Conservation (phyloP, 179 eudicot species). For the Beta lomatogona region DNA sequence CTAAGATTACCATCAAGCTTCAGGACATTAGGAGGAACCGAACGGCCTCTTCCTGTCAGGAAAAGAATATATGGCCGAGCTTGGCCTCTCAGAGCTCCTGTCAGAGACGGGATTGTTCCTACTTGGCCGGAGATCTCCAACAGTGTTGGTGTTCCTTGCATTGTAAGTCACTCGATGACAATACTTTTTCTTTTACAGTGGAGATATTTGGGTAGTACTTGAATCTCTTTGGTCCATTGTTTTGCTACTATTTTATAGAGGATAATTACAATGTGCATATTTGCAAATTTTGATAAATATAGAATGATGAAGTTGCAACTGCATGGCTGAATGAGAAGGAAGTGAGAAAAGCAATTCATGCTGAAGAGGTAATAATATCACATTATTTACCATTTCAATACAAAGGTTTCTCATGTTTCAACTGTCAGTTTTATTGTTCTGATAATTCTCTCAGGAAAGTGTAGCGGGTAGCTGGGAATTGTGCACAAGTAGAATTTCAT, state of each 20-base stretch:
- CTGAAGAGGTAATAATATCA: constrained; percentile 55
- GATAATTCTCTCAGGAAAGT: constrained; percentile 46
- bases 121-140: constrained; percentile 86
- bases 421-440: background rate
- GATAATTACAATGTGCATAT: background rate
- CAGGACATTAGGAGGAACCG: constrained; percentile 75
- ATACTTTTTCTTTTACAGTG: background rate
- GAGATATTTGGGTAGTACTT: no score
- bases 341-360: constrained; percentile 86
- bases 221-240: no score
- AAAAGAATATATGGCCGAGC: constrained; percentile 97
- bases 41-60: constrained; percentile 80
- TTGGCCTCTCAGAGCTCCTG: constrained; percentile 95
- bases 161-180: constrained; percentile 45
- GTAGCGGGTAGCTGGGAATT: constrained; percentile 71
- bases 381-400: background rate
- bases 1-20: constrained; percentile 70
- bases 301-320: constrained; percentile 83
- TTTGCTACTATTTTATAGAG: background rate
- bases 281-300: background rate
- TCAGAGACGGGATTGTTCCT: constrained; percentile 79
- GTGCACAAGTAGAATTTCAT: constrained; percentile 62
- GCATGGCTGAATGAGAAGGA: constrained; percentile 76
- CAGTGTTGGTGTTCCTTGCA: constrained; percentile 65
- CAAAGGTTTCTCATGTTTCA: background rate